A percentile compares a stretch with the other conserved stretches of the same genome.
These are phyloP conservation scores for Berkeleyomyces basicola DNA, from an alignment of 2,329 filamentous ascomycete genomes.

Conservation along the genomic window DNA sequence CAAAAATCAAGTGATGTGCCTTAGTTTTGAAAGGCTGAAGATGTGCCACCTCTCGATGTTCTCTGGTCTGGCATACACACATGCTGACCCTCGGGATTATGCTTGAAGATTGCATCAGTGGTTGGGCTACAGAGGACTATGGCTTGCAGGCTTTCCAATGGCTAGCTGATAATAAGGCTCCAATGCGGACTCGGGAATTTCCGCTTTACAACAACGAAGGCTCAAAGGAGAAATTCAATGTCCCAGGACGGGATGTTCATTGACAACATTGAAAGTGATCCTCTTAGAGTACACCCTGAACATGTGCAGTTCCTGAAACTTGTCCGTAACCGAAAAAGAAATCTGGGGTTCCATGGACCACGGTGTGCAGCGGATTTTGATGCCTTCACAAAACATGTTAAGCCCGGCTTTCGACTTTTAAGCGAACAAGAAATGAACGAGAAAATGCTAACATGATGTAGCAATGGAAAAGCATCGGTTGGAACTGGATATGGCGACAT, in stretches of 20 bases:
- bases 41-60: conserved; percentile 34
- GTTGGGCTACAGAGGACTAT: conserved; percentile 36
- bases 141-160: conserved; percentile 52
- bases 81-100: conserved; percentile 58
- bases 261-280: conserved; percentile 44
- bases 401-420: no score
- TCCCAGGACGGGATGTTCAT: conserved; percentile 31
- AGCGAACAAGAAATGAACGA: no score
- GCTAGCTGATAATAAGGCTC: conserved; percentile 38
- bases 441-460: neutral
- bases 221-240: conserved; percentile 31
- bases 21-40: conserved; percentile 12
- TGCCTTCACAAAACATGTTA: conserved; percentile 3
- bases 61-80: conserved; percentile 65
- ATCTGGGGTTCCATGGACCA: conserved; percentile 43
- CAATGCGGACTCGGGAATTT: conserved; percentile 42
- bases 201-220: conserved; percentile 32
- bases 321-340: conserved; percentile 31
- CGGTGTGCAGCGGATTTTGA: conserved; percentile 24
- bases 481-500: conserved; percentile 46
- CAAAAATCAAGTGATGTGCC: neutral
- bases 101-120: conserved; percentile 57
- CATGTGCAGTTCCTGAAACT: conserved; percentile 32
- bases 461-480: conserved; percentile 16
- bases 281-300: conserved; percentile 28